These are phyloP conservation scores for Triticum timopheevii DNA, from an alignment of 176 grass and related monocot genomes.

Conservation along the genomic window DNA sequence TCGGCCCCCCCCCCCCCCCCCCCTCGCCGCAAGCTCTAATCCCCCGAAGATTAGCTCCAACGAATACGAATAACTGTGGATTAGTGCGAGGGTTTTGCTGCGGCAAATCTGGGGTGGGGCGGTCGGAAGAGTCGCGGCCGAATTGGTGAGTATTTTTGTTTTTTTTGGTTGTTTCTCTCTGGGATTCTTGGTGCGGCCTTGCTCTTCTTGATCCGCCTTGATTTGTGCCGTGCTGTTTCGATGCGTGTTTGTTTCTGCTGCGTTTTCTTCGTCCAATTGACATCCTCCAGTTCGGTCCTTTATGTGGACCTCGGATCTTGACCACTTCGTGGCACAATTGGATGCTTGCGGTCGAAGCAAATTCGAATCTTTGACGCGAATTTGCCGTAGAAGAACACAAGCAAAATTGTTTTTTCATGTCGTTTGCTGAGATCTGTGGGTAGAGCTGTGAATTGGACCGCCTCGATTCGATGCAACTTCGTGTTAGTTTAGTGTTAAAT, in stretches of 20 bases:
- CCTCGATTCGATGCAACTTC: conserved; percentile 20
- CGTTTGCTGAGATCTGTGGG: conserved; percentile 28
- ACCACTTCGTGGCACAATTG: background rate
- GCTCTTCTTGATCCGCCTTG: conserved; percentile 14
- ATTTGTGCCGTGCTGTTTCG: background rate
- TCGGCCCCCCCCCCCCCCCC: background rate
- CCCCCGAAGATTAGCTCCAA: background rate
- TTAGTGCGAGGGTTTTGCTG: background rate
- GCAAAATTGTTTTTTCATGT: background rate
- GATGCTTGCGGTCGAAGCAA: conserved; percentile 7
- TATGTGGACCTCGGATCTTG: conserved; percentile 17
- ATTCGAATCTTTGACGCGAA: conserved; percentile 37
- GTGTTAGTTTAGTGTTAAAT: background rate
- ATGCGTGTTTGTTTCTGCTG: background rate
- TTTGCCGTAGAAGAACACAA: background rate
- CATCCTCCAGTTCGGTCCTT: background rate
- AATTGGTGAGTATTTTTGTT: conserved; percentile 18
- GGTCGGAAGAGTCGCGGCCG: background rate
- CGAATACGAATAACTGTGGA: background rate
- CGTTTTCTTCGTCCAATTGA: background rate
- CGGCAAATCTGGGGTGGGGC: background rate
- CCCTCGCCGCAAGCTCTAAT: background rate
- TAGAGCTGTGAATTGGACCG: background rate
- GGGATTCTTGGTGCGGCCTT: background rate
- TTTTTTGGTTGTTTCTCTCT: background rate